These are phyloP conservation scores for Trichoderma arundinaceum DNA, from an alignment of 2,329 filamentous ascomycete species.

Conservation along the genomic window DNA sequence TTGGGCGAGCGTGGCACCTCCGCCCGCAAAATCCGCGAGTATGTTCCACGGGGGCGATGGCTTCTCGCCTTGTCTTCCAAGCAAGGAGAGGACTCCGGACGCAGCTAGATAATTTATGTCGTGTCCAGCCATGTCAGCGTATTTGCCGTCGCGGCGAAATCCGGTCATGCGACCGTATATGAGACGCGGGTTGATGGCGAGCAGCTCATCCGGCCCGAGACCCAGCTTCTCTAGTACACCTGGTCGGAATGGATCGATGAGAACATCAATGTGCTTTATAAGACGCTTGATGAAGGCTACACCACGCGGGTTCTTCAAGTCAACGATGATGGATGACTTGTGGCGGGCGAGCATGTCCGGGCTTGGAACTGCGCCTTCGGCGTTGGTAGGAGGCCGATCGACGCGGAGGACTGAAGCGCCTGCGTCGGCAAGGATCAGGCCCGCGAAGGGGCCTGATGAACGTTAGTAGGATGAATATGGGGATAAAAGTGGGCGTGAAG, in stretches of 20 bases:
- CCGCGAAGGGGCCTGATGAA: constrained; percentile 77
- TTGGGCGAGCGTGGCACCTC: constrained; percentile 79
- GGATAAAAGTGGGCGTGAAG: background rate
- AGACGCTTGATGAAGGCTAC: constrained; percentile 70
- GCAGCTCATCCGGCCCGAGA: constrained; percentile 72
- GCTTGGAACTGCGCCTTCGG: constrained; percentile 53
- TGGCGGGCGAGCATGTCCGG: constrained; percentile 77
- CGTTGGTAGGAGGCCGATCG: constrained; percentile 67
- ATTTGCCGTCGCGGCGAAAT: constrained; percentile 85
- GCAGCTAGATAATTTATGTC: constrained; percentile 97
- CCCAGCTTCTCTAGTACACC: constrained; percentile 86
- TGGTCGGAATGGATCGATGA: constrained; percentile 93
- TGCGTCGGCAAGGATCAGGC: constrained; percentile 86
- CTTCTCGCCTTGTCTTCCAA: constrained; percentile 71
- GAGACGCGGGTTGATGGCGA: constrained; percentile 71
- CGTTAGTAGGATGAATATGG: constrained; percentile 1
- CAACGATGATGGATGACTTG: constrained; percentile 79
- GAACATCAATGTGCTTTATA: constrained; percentile 73
- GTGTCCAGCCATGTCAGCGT: constrained; percentile 87
- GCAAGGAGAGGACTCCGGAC: constrained; percentile 75
- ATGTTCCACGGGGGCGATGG: constrained; percentile 85
- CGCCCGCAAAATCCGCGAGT: constrained; percentile 88
- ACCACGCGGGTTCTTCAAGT: constrained; percentile 73
- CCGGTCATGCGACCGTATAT: constrained; percentile 88
- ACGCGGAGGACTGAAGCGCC: constrained; percentile 87